phyloP scores from a whole-genome alignment of 1,284 basidiomycete genomes.

The Leccinum discolor region DNA sequence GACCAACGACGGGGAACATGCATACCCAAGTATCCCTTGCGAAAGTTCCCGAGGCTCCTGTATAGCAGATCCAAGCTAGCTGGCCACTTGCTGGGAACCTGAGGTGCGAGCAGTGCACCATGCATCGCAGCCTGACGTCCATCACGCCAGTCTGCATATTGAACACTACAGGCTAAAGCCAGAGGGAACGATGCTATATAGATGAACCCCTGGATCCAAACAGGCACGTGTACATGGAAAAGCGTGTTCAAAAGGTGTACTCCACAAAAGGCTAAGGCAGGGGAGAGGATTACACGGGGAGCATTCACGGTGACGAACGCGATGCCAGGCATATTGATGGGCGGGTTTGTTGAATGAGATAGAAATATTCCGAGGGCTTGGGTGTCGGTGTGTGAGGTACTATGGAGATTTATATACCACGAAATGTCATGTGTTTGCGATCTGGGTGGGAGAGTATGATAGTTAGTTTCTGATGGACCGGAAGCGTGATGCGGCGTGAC shows the following conservation, averaged over 20 bases:
- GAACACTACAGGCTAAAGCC: constrained; percentile 21
- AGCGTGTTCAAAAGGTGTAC: constrained; percentile 8
- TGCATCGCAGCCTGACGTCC: constrained; percentile 29
- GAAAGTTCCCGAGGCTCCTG: constrained; percentile 22
- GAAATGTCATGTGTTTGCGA: constrained; percentile 11
- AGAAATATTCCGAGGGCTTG: background rate
- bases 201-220: constrained; percentile 18
- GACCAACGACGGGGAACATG: background rate
- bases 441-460: background rate
- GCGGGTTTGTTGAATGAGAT: background rate
- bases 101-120: constrained; percentile 35
- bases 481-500: no score
- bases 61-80: constrained; percentile 34
- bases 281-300: constrained; percentile 21
- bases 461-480: no score
- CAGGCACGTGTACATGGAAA: constrained; percentile 7
- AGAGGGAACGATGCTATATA: constrained; percentile 29
- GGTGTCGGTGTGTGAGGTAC: background rate
- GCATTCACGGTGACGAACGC: constrained; percentile 19
- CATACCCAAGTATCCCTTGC: constrained; percentile 36
- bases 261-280: constrained; percentile 15
- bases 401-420: constrained; percentile 11
- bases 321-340: constrained; percentile 27
- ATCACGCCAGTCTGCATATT: constrained; percentile 26
- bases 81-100: constrained; percentile 31